These are phyloP conservation scores for Talaromyces verruculosus DNA, from an alignment of 2,329 filamentous ascomycete species.

Conservation along the genomic window DNA sequence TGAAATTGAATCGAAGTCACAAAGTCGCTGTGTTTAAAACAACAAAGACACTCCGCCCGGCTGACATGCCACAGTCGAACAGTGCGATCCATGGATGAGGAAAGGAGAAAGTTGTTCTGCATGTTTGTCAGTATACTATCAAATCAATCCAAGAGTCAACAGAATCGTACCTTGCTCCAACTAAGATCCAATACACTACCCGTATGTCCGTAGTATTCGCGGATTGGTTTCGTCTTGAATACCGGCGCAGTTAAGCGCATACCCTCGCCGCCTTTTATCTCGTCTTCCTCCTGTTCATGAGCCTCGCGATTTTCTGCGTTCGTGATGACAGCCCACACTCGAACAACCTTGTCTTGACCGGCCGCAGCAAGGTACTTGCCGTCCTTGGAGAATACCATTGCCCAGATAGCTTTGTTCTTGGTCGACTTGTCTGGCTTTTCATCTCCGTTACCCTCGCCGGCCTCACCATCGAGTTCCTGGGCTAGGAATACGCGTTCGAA, in stretches of 20 bases:
- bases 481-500: constrained; percentile 89
- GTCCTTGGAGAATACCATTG: constrained; percentile 88
- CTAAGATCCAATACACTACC: constrained; percentile 86
- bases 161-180: constrained; percentile 77
- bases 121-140: not conserved
- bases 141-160: not conserved
- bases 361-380: constrained; percentile 89
- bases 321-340: constrained; percentile 85
- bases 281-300: constrained; percentile 67
- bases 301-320: constrained; percentile 74
- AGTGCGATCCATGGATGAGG: constrained; percentile 97
- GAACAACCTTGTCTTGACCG: constrained; percentile 80
- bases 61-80: constrained; percentile 92
- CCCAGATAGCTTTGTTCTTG: constrained; percentile 73
- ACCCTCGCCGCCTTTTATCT: constrained; percentile 49
- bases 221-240: constrained; percentile 73
- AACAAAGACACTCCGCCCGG: constrained; percentile 80
- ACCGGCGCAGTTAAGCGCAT: constrained; percentile 83
- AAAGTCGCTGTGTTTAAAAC: constrained; percentile 92
- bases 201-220: constrained; percentile 79
- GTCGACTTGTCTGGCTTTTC: constrained; percentile 26
- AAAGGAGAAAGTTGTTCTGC: constrained; percentile 88
- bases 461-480: constrained; percentile 75
- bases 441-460: constrained; percentile 34
- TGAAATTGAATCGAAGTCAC: constrained; percentile 95